Conservation (phyloP, 345 rosid genomes). For the Diplotaxis tenuifolia region DNA sequence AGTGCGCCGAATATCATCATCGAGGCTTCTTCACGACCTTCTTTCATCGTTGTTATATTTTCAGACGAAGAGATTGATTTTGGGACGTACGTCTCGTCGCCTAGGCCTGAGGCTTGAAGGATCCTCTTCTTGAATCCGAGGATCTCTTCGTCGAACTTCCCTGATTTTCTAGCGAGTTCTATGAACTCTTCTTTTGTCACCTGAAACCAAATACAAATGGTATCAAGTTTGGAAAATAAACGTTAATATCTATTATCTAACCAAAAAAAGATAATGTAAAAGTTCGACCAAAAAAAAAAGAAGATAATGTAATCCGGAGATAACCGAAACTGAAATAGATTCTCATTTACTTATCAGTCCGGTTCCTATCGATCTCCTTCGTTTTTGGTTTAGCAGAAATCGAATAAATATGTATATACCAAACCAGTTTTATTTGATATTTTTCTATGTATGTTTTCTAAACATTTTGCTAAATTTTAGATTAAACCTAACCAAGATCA, state of each 20-base stretch:
- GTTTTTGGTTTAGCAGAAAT: not conserved
- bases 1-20: conserved; percentile 81
- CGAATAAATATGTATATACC: not conserved
- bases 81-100: conserved; percentile 81
- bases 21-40: conserved; percentile 80
- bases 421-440: not conserved
- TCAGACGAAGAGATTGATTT: conserved; percentile 50
- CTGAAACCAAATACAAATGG: conserved; percentile 30
- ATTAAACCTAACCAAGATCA: not conserved
- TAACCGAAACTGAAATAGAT: not conserved
- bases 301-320: not conserved
- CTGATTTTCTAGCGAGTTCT: conserved; percentile 52
- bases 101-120: conserved; percentile 72
- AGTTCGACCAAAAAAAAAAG: too few species aligned
- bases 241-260: too few species aligned
- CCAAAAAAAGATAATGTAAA: not conserved
- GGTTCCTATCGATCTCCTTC: not conserved
- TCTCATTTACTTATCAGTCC: not conserved
- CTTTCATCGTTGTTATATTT: conserved; percentile 78
- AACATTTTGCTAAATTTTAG: not conserved
- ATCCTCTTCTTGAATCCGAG: conserved; percentile 67
- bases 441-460: not conserved
- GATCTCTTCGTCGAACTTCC: conserved; percentile 63
- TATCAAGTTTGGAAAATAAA: not conserved
- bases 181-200: conserved; percentile 72